Percentiles rank a stretch among this genome's conserved stretches.
phyloP scores from a whole-genome alignment of 257 asterid species.

The Primulina eburnea region DNA sequence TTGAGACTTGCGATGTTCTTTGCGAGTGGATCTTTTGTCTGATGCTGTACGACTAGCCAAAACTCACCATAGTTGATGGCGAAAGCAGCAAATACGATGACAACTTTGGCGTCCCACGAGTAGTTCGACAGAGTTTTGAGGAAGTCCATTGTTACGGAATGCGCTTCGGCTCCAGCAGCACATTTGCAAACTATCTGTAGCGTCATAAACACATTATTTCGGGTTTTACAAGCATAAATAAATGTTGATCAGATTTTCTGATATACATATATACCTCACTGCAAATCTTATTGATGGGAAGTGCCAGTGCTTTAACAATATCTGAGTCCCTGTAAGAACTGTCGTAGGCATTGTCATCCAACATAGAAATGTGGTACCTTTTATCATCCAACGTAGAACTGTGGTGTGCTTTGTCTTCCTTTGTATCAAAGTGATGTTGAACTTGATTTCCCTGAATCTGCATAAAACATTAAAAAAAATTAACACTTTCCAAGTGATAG shows the following conservation, averaged over 20 bases:
- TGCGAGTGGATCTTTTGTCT: slow-evolving; percentile 38
- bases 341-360: slow-evolving; percentile 12
- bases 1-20: slow-evolving; percentile 52
- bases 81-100: slow-evolving; percentile 51
- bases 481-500: background rate
- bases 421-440: slow-evolving; percentile 29
- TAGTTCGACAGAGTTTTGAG: slow-evolving; percentile 42
- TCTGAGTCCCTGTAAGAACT: slow-evolving; percentile 42
- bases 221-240: background rate
- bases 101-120: slow-evolving; percentile 63
- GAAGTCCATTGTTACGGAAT: slow-evolving; percentile 42
- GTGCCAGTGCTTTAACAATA: slow-evolving; percentile 49
- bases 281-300: slow-evolving; percentile 58
- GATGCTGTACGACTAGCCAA: slow-evolving; percentile 58
- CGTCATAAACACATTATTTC: background rate
- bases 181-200: slow-evolving; percentile 50
- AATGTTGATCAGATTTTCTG: background rate
- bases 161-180: slow-evolving; percentile 46
- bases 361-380: too few relatives aligned
- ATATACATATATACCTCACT: slow-evolving; percentile 46
- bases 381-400: background rate
- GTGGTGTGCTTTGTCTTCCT: slow-evolving; percentile 12
- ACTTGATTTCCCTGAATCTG: slow-evolving; percentile 28
- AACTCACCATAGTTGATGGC: slow-evolving; percentile 65
- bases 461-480: background rate